Conservation (phyloP, 768 basidiomycete genomes). For the Lentinus brumalis region DNA sequence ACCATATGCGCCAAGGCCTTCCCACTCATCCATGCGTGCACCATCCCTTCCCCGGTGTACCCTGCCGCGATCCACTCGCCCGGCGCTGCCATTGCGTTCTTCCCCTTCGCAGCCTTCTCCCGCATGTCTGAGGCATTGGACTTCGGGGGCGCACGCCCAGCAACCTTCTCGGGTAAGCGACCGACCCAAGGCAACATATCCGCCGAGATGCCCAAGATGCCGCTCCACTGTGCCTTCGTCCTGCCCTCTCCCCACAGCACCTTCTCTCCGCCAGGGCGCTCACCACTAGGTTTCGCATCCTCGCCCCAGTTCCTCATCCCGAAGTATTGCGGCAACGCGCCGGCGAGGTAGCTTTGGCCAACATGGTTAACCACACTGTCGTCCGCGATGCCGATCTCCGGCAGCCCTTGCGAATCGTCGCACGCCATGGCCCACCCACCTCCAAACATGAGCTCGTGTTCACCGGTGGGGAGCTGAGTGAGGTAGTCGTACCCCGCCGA, state of each 20-base stretch:
- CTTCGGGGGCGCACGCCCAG: conserved; percentile 40
- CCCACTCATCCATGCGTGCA: conserved; percentile 66
- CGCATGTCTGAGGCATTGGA: neutral
- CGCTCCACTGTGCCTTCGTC: conserved; percentile 63
- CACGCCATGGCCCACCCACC: conserved; percentile 48
- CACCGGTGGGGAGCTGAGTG: conserved; percentile 55
- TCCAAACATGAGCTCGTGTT: conserved; percentile 65
- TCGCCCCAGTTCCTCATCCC: conserved; percentile 45
- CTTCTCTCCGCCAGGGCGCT: neutral
- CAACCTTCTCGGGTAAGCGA: conserved; percentile 50
- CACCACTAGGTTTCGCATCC: conserved; percentile 31
- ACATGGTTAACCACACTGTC: conserved; percentile 40
- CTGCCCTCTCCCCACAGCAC: conserved; percentile 43
- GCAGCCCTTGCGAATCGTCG: conserved; percentile 23
- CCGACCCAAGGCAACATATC: conserved; percentile 75
- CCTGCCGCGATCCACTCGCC: conserved; percentile 78
- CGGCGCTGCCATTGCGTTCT: conserved; percentile 32
- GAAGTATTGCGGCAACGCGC: conserved; percentile 59
- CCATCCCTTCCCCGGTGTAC: conserved; percentile 76
- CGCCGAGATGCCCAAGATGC: conserved; percentile 61
- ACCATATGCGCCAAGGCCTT: conserved; percentile 64
- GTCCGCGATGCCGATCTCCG: conserved; percentile 34
- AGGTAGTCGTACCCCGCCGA: conserved; percentile 62
- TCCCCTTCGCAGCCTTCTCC: neutral
- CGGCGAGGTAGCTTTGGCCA: conserved; percentile 46